Evolutionary conservation across 441 rosid genomes (phyloP).

Genomic region (Adansonia gregorii): DNA sequence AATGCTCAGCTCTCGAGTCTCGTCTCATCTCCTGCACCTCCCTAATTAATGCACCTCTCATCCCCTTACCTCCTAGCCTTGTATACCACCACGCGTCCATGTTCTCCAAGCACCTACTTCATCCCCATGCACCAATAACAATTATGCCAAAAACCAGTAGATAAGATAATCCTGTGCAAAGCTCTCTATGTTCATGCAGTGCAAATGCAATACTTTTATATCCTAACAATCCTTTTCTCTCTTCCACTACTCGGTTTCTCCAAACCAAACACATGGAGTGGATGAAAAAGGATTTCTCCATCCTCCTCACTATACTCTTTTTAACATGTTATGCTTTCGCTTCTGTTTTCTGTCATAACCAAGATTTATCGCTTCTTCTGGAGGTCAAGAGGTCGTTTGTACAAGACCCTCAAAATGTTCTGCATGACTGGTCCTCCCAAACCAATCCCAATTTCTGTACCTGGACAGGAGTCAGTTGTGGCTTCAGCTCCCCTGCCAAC

Average conservation of each 20-base stretch:
- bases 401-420: constrained; percentile 37
- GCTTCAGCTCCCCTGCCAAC: constrained; percentile 35
- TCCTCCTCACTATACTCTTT: constrained; percentile 26
- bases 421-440: constrained; percentile 57
- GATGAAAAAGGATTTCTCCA: constrained; percentile 20
- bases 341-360: constrained; percentile 33
- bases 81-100: not conserved
- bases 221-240: not conserved
- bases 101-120: not conserved
- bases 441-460: constrained; percentile 54
- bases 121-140: not conserved
- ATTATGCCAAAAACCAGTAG: not conserved
- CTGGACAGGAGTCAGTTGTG: constrained; percentile 74
- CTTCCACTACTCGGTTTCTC: not conserved
- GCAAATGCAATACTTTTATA: not conserved
- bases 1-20: not conserved
- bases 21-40: not conserved
- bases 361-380: constrained; percentile 51
- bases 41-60: not conserved
- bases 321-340: constrained; percentile 31
- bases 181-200: constrained; percentile 1
- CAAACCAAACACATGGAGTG: constrained; percentile 22
- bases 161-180: constrained; percentile 1
- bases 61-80: not conserved
- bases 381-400: constrained; percentile 55